These are phyloP conservation scores for Lactifluus rugatus DNA, from an alignment of 768 basidiomycete genomes.

Conservation along the genomic window DNA sequence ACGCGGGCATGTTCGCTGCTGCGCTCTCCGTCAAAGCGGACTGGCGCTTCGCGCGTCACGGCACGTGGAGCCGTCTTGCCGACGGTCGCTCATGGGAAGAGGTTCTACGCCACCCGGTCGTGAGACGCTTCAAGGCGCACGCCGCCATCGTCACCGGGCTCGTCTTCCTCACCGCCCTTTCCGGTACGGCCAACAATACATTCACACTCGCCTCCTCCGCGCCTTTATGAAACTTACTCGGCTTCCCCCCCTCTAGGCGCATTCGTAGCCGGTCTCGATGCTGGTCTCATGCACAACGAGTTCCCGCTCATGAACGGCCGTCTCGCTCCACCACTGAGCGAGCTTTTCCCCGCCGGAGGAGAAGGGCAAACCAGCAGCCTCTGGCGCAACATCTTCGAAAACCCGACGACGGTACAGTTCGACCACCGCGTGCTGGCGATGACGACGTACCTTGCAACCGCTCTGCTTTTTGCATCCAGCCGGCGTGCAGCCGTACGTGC, in stretches of 20 bases:
- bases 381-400: conserved; percentile 96
- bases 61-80: conserved; percentile 47
- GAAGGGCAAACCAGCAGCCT: conserved; percentile 58
- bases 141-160: conserved; percentile 60
- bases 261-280: conserved; percentile 96
- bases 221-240: not conserved
- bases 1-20: conserved; percentile 81
- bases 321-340: conserved; percentile 68
- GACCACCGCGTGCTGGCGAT: conserved; percentile 92
- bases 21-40: conserved; percentile 72
- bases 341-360: conserved; percentile 75
- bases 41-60: conserved; percentile 56
- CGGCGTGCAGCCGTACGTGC: conserved; percentile 38
- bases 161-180: conserved; percentile 86
- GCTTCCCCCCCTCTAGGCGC: conserved; percentile 49
- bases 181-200: conserved; percentile 43
- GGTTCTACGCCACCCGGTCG: conserved; percentile 44
- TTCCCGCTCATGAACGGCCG: conserved; percentile 94
- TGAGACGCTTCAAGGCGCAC: conserved; percentile 48
- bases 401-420: conserved; percentile 96
- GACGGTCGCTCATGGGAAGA: conserved; percentile 33
- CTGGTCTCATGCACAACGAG: conserved; percentile 95
- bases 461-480: conserved; percentile 51
- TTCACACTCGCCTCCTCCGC: conserved; percentile 5
- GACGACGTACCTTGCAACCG: conserved; percentile 67